Percentiles rank a stretch among this genome's conserved stretches.
phyloP scores from a whole-genome alignment of 768 basidiomycete genomes.

The Pleurotus djamor region DNA sequence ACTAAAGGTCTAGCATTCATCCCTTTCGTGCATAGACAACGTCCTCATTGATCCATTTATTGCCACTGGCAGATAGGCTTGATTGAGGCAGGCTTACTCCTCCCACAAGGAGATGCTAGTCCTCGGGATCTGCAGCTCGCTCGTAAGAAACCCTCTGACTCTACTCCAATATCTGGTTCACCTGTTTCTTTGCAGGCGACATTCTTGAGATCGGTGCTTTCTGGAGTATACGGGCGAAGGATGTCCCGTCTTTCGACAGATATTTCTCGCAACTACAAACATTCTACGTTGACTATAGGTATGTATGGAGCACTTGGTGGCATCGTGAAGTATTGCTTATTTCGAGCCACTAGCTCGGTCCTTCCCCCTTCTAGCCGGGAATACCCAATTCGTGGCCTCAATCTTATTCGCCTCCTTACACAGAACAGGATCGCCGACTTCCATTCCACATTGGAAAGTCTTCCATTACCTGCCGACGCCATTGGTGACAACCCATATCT shows the following conservation, averaged over 20 bases:
- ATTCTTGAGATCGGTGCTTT: conserved; percentile 96
- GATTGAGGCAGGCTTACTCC: conserved; percentile 72
- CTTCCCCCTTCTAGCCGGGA: conserved; percentile 87
- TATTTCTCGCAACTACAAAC: conserved; percentile 91
- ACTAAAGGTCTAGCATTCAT: conserved; percentile 59
- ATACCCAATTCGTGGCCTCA: conserved; percentile 86
- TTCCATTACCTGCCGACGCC: conserved; percentile 68
- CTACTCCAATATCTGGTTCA: neutral
- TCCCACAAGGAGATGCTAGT: conserved; percentile 66
- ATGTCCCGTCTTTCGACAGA: conserved; percentile 91
- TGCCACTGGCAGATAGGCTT: conserved; percentile 57
- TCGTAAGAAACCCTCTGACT: conserved; percentile 45
- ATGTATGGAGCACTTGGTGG: neutral
- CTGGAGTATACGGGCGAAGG: conserved; percentile 86
- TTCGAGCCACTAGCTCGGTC: conserved; percentile 41
- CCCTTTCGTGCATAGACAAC: neutral
- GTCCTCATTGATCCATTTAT: neutral
- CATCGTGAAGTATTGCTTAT: neutral
- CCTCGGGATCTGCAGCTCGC: conserved; percentile 69
- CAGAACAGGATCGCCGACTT: conserved; percentile 98
- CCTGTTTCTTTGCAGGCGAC: conserved; percentile 55
- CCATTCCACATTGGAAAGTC: conserved; percentile 92
- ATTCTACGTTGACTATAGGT: conserved; percentile 88
- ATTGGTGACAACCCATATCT: conserved; percentile 72
- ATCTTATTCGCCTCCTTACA: conserved; percentile 92